These are phyloP conservation scores for Periconia macrospinosa DNA, from an alignment of 2,329 filamentous ascomycete genomes.

Conservation along the genomic window DNA sequence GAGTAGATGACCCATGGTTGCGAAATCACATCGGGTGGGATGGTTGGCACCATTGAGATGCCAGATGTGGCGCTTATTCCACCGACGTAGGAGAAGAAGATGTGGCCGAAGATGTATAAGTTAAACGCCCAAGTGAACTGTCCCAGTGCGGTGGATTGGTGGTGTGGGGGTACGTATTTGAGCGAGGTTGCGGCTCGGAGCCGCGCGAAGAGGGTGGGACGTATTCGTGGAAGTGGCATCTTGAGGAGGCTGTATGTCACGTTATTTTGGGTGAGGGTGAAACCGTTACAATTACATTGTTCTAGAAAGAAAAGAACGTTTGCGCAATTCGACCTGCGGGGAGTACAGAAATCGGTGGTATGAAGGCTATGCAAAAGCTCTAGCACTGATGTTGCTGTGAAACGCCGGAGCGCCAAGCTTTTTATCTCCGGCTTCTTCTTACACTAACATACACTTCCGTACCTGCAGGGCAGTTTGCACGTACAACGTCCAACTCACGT, in stretches of 20 bases:
- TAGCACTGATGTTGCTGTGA: neutral
- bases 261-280: neutral
- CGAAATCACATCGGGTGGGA: constrained; percentile 44
- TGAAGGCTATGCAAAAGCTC: too few relatives aligned
- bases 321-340: neutral
- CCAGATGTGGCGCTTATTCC: constrained; percentile 64
- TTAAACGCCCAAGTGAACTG: neutral
- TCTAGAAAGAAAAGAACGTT: neutral
- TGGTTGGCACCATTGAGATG: constrained; percentile 87
- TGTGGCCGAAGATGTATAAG: constrained; percentile 32
- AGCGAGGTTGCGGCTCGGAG: constrained; percentile 5
- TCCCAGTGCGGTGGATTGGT: constrained; percentile 1
- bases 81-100: constrained; percentile 58
- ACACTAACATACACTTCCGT: neutral
- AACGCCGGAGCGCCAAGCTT: neutral
- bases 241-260: neutral
- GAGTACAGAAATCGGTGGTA: neutral
- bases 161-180: neutral
- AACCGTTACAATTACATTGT: neutral
- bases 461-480: neutral
- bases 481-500: neutral
- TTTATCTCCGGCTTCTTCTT: neutral
- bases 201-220: constrained; percentile 7
- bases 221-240: constrained; percentile 27
- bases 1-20: constrained; percentile 29